These are phyloP conservation scores for Auricularia auricula-judae DNA, from an alignment of 768 basidiomycete genomes.

Conservation along the genomic window DNA sequence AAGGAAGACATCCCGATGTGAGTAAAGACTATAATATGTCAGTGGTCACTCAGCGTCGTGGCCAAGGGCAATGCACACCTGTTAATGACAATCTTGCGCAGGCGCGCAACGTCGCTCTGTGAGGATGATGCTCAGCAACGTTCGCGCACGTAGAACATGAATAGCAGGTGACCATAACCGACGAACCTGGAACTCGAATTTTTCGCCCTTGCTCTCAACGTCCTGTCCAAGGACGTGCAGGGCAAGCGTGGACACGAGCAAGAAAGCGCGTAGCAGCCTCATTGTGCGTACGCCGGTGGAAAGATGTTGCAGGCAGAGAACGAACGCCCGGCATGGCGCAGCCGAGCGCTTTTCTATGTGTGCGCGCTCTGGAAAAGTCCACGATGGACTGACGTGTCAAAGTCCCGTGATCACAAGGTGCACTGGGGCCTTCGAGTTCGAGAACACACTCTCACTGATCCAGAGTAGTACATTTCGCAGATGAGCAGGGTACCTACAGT, in stretches of 20 bases:
- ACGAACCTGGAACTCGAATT: constrained; percentile 59
- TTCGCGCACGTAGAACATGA: neutral
- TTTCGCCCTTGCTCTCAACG: constrained; percentile 28
- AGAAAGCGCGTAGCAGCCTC: constrained; percentile 40
- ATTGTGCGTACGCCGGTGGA: constrained; percentile 24
- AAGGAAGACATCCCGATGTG: constrained; percentile 51
- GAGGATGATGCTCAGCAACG: constrained; percentile 3
- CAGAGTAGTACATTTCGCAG: neutral
- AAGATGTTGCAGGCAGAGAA: neutral
- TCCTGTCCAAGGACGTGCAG: constrained; percentile 41
- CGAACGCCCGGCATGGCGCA: neutral
- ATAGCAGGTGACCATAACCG: constrained; percentile 8
- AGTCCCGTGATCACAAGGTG: neutral
- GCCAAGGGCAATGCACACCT: constrained; percentile 32
- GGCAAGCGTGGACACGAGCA: constrained; percentile 33
- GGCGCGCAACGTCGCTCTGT: constrained; percentile 86
- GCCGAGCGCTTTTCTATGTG: neutral
- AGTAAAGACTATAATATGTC: constrained; percentile 52
- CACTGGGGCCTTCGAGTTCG: neutral
- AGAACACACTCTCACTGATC: neutral
- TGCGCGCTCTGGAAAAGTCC: neutral
- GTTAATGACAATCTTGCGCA: constrained; percentile 90
- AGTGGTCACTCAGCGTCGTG: constrained; percentile 3
- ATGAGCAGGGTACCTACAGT: too few species aligned
- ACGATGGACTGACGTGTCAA: constrained; percentile 40